A percentile compares a stretch with the other conserved stretches of the same genome.
Evolutionary conservation across 208 protist species (phyloP).

Genomic region (Acanthamoeba castellanii): DNA sequence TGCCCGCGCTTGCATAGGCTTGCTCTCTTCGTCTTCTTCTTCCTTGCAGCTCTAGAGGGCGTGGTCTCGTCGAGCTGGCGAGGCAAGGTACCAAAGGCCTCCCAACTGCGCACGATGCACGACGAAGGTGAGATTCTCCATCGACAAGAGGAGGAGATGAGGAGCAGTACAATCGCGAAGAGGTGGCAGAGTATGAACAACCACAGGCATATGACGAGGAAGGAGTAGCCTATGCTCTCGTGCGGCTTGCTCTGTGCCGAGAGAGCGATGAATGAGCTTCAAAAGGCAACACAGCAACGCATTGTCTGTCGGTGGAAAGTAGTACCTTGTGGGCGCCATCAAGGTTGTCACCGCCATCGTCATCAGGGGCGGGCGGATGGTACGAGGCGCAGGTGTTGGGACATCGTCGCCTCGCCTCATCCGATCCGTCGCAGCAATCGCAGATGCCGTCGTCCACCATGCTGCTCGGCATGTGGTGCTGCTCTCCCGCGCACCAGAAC

Average conservation of each 20-base stretch:
- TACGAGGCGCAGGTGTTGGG: not conserved
- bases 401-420: not conserved
- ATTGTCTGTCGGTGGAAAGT: too few relatives aligned
- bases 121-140: not conserved
- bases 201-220: conserved; percentile 12
- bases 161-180: conserved; percentile 12
- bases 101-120: not conserved
- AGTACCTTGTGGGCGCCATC: too few relatives aligned
- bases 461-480: not conserved
- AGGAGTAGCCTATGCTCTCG: not conserved
- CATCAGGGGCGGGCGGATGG: not conserved
- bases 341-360: too few relatives aligned
- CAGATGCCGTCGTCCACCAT: conserved; percentile 70
- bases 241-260: not conserved
- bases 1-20: too few relatives aligned
- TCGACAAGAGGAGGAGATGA: not conserved
- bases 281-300: too few relatives aligned
- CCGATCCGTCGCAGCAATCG: conserved; percentile 66
- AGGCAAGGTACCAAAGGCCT: conserved; percentile 36
- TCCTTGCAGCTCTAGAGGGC: not conserved
- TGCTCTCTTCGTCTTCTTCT: not conserved
- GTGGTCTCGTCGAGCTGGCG: not conserved
- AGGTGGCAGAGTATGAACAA: conserved; percentile 13
- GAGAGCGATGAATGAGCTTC: not conserved
- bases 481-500: conserved; percentile 27